phyloP scores from a whole-genome alignment of 2,329 filamentous ascomycete species.

The Scedosporium boydii region DNA sequence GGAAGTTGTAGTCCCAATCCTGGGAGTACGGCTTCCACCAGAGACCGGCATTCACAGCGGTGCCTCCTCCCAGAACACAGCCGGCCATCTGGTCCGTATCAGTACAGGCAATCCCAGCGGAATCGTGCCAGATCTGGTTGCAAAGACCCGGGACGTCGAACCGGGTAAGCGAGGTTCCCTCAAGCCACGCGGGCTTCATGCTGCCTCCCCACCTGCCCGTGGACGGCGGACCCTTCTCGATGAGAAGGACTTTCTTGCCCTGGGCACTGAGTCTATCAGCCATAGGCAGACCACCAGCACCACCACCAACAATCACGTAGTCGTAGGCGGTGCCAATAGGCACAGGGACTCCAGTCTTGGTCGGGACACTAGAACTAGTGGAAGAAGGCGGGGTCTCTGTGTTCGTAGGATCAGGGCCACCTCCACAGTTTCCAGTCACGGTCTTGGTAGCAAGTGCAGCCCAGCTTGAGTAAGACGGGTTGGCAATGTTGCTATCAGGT shows the following conservation, averaged over 20 bases:
- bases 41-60: slow-evolving; percentile 56
- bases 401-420: slow-evolving; percentile 7
- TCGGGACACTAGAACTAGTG: slow-evolving; percentile 16
- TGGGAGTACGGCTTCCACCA: slow-evolving; percentile 56
- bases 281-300: slow-evolving; percentile 49
- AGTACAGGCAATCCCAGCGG: slow-evolving; percentile 53
- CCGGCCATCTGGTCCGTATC: slow-evolving; percentile 64
- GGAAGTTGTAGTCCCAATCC: slow-evolving; percentile 67
- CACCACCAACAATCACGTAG: slow-evolving; percentile 55
- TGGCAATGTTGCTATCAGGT: slow-evolving; percentile 24
- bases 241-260: slow-evolving; percentile 54
- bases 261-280: slow-evolving; percentile 54
- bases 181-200: slow-evolving; percentile 52
- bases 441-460: slow-evolving; percentile 32
- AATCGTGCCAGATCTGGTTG: slow-evolving; percentile 59
- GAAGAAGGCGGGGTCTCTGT: slow-evolving; percentile 9
- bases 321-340: slow-evolving; percentile 35
- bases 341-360: slow-evolving; percentile 22
- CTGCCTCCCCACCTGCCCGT: slow-evolving; percentile 54
- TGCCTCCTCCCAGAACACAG: slow-evolving; percentile 58
- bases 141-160: slow-evolving; percentile 64
- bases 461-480: slow-evolving; percentile 32
- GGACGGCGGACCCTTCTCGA: slow-evolving; percentile 50
- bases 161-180: slow-evolving; percentile 52
- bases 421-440: slow-evolving; percentile 23